Evolutionary conservation across 495 filamentous ascomycete species (phyloP).

Genomic region (Aspergillus coremiiformis): DNA sequence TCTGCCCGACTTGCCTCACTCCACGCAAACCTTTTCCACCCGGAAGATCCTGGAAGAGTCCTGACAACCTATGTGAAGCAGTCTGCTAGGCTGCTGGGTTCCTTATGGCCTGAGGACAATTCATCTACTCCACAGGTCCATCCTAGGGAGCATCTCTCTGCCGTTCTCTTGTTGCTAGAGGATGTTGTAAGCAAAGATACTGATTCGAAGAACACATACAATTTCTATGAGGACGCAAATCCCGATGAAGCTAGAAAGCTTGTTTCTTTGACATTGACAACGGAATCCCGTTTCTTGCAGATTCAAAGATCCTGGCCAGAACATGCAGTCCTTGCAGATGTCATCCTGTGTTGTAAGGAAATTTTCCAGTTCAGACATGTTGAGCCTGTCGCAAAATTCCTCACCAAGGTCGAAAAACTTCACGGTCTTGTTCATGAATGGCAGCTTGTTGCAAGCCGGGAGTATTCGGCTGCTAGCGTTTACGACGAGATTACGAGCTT

Average conservation of each 20-base stretch:
- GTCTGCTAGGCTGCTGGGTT: slow-evolving; percentile 32
- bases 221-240: slow-evolving; percentile 84
- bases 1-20: slow-evolving; percentile 45
- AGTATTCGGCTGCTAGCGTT: slow-evolving; percentile 57
- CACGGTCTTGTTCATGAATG: slow-evolving; percentile 80
- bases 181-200: slow-evolving; percentile 43
- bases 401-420: slow-evolving; percentile 77
- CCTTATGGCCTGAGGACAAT: slow-evolving; percentile 29
- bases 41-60: slow-evolving; percentile 19
- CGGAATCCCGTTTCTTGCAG: slow-evolving; percentile 60
- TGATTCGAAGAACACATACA: slow-evolving; percentile 47
- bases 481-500: slow-evolving; percentile 69
- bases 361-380: slow-evolving; percentile 65
- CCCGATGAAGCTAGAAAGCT: slow-evolving; percentile 64
- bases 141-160: slow-evolving; percentile 53
- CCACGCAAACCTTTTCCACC: slow-evolving; percentile 45
- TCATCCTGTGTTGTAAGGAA: slow-evolving; percentile 63
- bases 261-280: slow-evolving; percentile 53
- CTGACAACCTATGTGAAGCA: slow-evolving; percentile 33
- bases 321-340: slow-evolving; percentile 67
- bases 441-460: slow-evolving; percentile 80
- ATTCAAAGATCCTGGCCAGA: slow-evolving; percentile 66
- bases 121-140: slow-evolving; percentile 27
- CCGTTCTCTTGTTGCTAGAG: slow-evolving; percentile 55
- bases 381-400: slow-evolving; percentile 79